phyloP scores from a whole-genome alignment of 176 grass and related monocot genomes.

The Urochloa ruziziensis region DNA sequence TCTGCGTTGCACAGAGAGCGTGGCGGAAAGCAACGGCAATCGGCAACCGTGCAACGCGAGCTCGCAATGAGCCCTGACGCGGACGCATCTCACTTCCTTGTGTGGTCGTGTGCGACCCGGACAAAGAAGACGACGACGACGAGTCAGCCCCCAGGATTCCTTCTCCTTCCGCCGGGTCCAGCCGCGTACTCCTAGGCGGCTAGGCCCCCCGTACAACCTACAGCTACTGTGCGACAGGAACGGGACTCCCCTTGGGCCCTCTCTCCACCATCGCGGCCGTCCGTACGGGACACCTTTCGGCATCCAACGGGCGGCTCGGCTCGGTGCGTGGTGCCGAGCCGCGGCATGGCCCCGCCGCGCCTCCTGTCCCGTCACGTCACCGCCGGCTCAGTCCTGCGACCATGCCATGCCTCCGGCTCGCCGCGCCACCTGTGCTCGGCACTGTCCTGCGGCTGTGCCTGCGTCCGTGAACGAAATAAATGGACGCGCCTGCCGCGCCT shows the following conservation, averaged over 20 bases:
- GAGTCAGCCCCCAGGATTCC: neutral
- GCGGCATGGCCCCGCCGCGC: neutral
- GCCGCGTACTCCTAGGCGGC: no score
- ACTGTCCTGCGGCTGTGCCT: no score
- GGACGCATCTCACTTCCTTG: no score
- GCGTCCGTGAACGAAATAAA: neutral
- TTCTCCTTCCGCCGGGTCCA: neutral
- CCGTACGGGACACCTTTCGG: constrained; percentile 24
- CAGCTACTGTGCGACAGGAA: no score
- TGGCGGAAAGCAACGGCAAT: neutral
- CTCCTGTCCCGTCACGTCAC: neutral
- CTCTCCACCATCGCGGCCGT: neutral
- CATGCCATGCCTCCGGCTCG: no score
- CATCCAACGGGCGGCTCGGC: neutral
- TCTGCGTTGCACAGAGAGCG: neutral
- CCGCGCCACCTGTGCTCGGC: no score
- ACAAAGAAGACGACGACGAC: neutral
- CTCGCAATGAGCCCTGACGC: no score
- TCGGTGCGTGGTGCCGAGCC: no score
- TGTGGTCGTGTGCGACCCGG: neutral
- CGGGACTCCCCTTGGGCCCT: no score
- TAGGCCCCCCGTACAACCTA: no score
- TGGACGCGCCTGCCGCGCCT: neutral
- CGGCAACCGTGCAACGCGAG: no score
- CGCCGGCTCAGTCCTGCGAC: neutral